These are phyloP conservation scores for Anethum foeniculum DNA, from an alignment of 140 eudicot genomes.

Conservation along the genomic window DNA sequence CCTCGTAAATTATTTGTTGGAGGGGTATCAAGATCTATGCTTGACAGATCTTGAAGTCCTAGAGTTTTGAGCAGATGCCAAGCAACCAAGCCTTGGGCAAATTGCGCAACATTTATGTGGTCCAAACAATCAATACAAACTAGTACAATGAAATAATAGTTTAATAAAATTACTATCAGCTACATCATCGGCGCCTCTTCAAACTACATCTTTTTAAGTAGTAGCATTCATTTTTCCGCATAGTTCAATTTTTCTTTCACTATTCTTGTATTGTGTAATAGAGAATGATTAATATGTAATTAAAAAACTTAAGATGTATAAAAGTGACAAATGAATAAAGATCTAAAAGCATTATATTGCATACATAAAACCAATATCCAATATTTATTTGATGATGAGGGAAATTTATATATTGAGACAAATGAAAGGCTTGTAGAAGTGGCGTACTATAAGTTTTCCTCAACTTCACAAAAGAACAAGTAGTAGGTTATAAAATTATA, in stretches of 20 bases:
- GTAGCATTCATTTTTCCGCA: conserved; percentile 7
- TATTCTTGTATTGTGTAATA: conserved; percentile 28
- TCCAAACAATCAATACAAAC: conserved; percentile 82
- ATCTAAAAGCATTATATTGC: background rate
- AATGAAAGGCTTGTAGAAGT: background rate
- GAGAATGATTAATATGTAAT: conserved; percentile 3
- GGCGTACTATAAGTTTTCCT: background rate
- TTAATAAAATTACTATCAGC: conserved; percentile 23
- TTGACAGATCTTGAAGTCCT: conserved; percentile 42
- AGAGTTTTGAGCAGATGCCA: conserved; percentile 67
- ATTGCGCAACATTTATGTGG: conserved; percentile 38
- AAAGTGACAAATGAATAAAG: background rate
- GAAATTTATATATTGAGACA: background rate
- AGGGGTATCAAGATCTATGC: conserved; percentile 51
- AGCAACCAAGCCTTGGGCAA: conserved; percentile 68
- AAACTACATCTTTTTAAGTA: conserved; percentile 8
- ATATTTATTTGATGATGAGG: background rate
- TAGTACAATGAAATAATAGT: conserved; percentile 27
- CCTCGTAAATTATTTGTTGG: conserved; percentile 59
- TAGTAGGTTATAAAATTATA: no score
- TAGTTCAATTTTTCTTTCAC: background rate
- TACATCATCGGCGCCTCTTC: conserved; percentile 15
- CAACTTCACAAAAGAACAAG: background rate
- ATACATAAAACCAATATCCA: background rate
- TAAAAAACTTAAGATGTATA: no score